These are phyloP conservation scores for Eutrema salsugineum DNA, from an alignment of 441 rosid species.

Conservation along the genomic window DNA sequence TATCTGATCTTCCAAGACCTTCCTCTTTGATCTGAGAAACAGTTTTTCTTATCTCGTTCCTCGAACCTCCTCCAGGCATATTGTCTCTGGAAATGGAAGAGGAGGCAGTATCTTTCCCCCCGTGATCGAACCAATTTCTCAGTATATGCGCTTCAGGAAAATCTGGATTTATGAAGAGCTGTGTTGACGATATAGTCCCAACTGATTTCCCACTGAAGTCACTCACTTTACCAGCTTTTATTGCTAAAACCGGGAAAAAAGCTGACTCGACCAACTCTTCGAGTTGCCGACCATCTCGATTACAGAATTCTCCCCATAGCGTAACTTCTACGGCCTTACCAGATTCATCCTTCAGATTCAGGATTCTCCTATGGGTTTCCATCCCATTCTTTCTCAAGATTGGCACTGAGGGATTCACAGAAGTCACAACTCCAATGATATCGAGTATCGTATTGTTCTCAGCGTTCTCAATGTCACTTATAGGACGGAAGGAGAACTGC, in stretches of 20 bases:
- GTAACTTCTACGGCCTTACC: slow-evolving; percentile 72
- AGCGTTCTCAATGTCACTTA: slow-evolving; percentile 64
- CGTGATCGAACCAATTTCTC: slow-evolving; percentile 76
- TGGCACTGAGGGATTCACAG: slow-evolving; percentile 67
- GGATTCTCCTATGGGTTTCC: slow-evolving; percentile 83
- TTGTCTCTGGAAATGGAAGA: slow-evolving; percentile 70
- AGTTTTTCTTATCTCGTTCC: slow-evolving; percentile 63
- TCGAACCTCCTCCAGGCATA: slow-evolving; percentile 45
- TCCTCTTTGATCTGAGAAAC: slow-evolving; percentile 75
- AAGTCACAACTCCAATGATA: slow-evolving; percentile 64
- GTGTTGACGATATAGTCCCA: slow-evolving; percentile 71
- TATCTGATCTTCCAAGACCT: slow-evolving; percentile 87
- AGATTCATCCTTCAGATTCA: slow-evolving; percentile 72
- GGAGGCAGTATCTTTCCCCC: slow-evolving; percentile 55
- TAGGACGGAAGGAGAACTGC: slow-evolving; percentile 70
- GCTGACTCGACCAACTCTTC: slow-evolving; percentile 68
- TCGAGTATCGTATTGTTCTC: slow-evolving; percentile 67
- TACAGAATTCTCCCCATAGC: slow-evolving; percentile 86
- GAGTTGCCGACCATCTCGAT: slow-evolving; percentile 71
- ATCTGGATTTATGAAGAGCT: slow-evolving; percentile 79
- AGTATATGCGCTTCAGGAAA: slow-evolving; percentile 64
- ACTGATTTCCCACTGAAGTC: slow-evolving; percentile 82
- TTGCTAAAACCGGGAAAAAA: slow-evolving; percentile 62
- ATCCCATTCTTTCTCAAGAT: slow-evolving; percentile 81
- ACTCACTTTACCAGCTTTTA: slow-evolving; percentile 79